Percentiles rank a stretch among this genome's conserved stretches.
Conservation (phyloP, 2,329 filamentous ascomycete genomes). For the Zymoseptoria crescenta region DNA sequence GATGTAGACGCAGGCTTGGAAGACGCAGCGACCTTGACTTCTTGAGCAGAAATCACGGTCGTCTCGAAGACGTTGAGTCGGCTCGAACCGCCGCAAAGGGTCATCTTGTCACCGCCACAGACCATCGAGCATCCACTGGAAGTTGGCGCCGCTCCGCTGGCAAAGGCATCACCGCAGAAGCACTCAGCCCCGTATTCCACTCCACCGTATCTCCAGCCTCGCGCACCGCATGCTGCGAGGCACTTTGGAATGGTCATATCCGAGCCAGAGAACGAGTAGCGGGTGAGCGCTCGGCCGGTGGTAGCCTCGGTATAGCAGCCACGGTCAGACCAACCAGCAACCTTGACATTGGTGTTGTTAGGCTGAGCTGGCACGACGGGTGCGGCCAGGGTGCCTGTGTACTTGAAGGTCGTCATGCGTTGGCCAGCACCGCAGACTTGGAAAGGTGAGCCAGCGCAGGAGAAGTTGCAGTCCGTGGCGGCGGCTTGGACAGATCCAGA, state of each 20-base stretch:
- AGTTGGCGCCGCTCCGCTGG: slow-evolving; percentile 2
- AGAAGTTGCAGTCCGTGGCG: slow-evolving; percentile 18
- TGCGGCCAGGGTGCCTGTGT: background rate
- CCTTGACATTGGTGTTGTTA: background rate
- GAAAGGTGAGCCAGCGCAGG: slow-evolving; percentile 18
- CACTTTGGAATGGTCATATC: slow-evolving; percentile 36
- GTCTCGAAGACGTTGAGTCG: slow-evolving; percentile 5
- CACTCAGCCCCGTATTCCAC: slow-evolving; percentile 28
- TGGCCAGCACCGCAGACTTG: slow-evolving; percentile 22
- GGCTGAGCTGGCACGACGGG: background rate
- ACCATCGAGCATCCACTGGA: slow-evolving; percentile 18
- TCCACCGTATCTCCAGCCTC: slow-evolving; percentile 25
- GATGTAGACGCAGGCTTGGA: background rate
- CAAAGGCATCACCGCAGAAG: slow-evolving; percentile 13
- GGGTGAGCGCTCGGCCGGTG: slow-evolving; percentile 22
- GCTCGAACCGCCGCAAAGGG: slow-evolving; percentile 20
- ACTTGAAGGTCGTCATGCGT: slow-evolving; percentile 5
- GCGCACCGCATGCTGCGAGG: slow-evolving; percentile 25
- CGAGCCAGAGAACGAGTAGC: slow-evolving; percentile 16
- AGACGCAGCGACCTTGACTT: background rate
- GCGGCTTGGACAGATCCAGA: slow-evolving; percentile 1
- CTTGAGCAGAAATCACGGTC: background rate
- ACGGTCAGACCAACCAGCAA: background rate
- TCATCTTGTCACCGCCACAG: slow-evolving; percentile 19
- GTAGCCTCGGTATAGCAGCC: slow-evolving; percentile 2